Conservation (phyloP, 495 filamentous ascomycete genomes). For the Amphirosellinia nigrospora region DNA sequence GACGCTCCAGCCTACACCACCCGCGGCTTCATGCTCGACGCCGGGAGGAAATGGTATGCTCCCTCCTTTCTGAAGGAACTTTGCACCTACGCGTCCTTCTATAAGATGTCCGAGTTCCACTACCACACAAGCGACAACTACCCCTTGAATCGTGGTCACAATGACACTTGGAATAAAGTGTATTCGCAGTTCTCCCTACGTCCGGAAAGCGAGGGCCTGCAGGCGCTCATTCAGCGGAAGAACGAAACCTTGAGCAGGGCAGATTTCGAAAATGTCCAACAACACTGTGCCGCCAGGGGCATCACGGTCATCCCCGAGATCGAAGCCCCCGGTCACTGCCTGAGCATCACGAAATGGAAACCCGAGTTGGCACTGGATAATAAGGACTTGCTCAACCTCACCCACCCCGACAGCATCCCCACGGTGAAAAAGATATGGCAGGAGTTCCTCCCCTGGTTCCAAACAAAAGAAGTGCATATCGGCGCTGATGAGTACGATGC, state of each 20-base stretch:
- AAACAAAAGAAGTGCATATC: constrained; percentile 62
- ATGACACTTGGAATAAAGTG: constrained; percentile 57
- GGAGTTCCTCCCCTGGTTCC: constrained; percentile 63
- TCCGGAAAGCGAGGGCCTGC: constrained; percentile 48
- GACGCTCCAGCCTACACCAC: constrained; percentile 58
- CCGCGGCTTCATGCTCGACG: constrained; percentile 61
- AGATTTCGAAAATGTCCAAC: constrained; percentile 58
- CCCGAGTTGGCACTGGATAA: constrained; percentile 58
- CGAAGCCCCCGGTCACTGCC: constrained; percentile 59
- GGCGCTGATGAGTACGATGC: constrained; percentile 64
- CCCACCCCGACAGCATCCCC: constrained; percentile 60
- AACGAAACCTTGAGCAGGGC: constrained; percentile 57
- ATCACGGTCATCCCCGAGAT: constrained; percentile 63
- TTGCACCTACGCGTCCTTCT: constrained; percentile 62
- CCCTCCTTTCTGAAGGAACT: constrained; percentile 59
- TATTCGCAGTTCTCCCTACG: constrained; percentile 59
- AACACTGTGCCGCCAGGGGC: constrained; percentile 57
- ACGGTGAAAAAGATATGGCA: constrained; percentile 60
- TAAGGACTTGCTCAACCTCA: constrained; percentile 59
- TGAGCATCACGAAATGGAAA: constrained; percentile 63
- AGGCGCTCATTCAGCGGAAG: constrained; percentile 50
- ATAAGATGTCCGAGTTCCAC: constrained; percentile 64
- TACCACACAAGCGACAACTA: constrained; percentile 65
- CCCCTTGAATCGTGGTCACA: constrained; percentile 58
- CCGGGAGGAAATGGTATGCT: constrained; percentile 63